Conservation (phyloP, 441 rosid genomes). For the Pelargonium australe region DNA sequence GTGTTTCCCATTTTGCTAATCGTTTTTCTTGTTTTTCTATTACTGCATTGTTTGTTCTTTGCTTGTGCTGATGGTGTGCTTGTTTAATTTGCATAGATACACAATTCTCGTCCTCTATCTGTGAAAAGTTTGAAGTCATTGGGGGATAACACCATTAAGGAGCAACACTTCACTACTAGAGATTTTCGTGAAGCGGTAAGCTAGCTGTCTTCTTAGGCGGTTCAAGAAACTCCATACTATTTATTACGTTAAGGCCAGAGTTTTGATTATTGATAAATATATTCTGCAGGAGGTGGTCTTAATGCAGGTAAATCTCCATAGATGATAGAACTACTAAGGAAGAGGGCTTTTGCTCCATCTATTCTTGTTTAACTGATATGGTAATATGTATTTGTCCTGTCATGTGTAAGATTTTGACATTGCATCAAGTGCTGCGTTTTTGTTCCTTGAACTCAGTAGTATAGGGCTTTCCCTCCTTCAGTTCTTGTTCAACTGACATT, state of each 20-base stretch:
- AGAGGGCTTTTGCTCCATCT: slow-evolving; percentile 5
- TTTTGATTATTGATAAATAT: slow-evolving; percentile 13
- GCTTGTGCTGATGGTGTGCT: slow-evolving; percentile 5
- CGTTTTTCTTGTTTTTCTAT: slow-evolving; percentile 1
- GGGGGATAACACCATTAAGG: slow-evolving; percentile 46
- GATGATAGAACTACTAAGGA: not conserved
- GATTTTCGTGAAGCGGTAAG: slow-evolving; percentile 78
- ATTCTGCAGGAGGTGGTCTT: slow-evolving; percentile 56
- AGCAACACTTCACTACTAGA: slow-evolving; percentile 53
- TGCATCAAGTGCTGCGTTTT: not conserved
- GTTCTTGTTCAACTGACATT: not conserved
- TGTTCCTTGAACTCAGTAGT: not conserved
- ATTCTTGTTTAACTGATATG: slow-evolving; percentile 14
- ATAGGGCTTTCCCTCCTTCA: not conserved
- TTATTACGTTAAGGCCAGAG: not conserved
- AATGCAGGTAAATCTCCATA: slow-evolving; percentile 45
- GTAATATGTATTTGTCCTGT: slow-evolving; percentile 9
- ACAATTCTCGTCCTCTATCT: slow-evolving; percentile 44
- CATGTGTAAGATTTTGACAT: not conserved
- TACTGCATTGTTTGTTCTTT: not conserved
- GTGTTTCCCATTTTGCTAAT: not conserved
- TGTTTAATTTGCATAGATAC: slow-evolving; percentile 49
- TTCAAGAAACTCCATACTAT: slow-evolving; percentile 1
- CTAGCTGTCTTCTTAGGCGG: not conserved
- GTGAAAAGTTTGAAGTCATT: slow-evolving; percentile 46